Evolutionary conservation across 2,329 filamentous ascomycete species (phyloP).

Genomic region (Pseudogymnoascus sp.): DNA sequence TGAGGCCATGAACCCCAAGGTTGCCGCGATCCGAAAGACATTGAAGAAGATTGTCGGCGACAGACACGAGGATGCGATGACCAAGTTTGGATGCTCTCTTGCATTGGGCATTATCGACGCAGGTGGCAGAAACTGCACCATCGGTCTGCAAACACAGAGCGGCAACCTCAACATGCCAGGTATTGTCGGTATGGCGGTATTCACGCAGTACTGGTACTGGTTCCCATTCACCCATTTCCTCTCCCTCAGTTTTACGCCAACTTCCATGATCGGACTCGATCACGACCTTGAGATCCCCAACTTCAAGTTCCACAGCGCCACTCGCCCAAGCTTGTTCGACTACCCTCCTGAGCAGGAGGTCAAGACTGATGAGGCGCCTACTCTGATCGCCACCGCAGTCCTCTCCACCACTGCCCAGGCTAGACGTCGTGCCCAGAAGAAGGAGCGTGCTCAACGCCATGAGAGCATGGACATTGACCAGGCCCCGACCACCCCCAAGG

Average conservation of each 20-base stretch:
- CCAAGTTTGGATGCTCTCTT: constrained; percentile 92
- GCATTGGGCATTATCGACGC: constrained; percentile 96
- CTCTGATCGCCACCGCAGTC: constrained; percentile 90
- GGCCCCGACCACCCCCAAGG: constrained; percentile 65
- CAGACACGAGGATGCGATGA: constrained; percentile 97
- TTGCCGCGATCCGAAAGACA: constrained; percentile 81
- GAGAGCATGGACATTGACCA: constrained; percentile 96
- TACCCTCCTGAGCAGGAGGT: constrained; percentile 95
- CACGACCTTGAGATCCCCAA: constrained; percentile 87
- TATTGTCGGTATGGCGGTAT: constrained; percentile 95
- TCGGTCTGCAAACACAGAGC: constrained; percentile 93
- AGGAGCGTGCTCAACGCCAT: constrained; percentile 78
- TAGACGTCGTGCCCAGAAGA: constrained; percentile 87
- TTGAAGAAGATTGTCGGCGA: constrained; percentile 91
- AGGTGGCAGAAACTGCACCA: constrained; percentile 95
- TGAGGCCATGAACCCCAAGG: constrained; percentile 97
- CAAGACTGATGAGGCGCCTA: constrained; percentile 86
- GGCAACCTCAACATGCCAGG: constrained; percentile 98
- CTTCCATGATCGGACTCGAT: constrained; percentile 89
- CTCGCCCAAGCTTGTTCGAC: constrained; percentile 90
- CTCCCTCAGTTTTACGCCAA: constrained; percentile 92
- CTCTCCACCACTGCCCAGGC: constrained; percentile 95
- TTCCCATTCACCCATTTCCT: constrained; percentile 98
- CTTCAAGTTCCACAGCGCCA: constrained; percentile 94
- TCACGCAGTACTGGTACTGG: constrained; percentile 99